Conservation (phyloP, 164 flowering plant species). For the Stephania yunnanensis region DNA sequence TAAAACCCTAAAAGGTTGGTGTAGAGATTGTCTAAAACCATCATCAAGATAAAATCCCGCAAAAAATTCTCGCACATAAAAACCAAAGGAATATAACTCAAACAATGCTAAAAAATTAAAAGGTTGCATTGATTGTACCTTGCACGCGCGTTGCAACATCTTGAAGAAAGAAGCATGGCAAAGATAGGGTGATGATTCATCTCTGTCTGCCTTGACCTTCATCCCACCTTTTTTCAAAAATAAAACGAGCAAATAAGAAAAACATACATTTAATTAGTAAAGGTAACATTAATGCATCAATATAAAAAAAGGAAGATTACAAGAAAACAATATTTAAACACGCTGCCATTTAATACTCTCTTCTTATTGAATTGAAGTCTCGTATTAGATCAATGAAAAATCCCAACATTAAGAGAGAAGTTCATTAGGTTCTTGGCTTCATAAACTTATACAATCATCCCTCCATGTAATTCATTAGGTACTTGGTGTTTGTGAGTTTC, state of each 20-base stretch:
- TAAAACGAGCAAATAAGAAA: not conserved
- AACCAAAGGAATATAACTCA: not conserved
- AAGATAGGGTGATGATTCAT: slow-evolving; percentile 93
- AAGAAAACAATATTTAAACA: too few relatives aligned
- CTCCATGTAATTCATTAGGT: too few relatives aligned
- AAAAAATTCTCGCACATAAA: not conserved
- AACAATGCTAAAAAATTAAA: not conserved
- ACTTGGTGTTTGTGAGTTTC: too few relatives aligned
- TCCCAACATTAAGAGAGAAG: too few relatives aligned
- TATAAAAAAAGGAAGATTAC: not conserved
- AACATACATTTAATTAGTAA: too few relatives aligned
- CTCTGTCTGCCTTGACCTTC: slow-evolving; percentile 92
- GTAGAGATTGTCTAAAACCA: not conserved
- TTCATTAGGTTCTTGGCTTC: too few relatives aligned
- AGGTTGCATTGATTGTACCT: slow-evolving; percentile 28
- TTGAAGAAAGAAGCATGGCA: slow-evolving; percentile 90
- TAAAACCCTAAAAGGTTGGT: too few relatives aligned
- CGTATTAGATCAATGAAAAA: too few relatives aligned
- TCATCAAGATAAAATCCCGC: not conserved
- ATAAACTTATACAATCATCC: too few relatives aligned
- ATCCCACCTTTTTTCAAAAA: slow-evolving; percentile 53
- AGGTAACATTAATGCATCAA: not conserved
- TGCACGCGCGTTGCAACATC: slow-evolving; percentile 85
- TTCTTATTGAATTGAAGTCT: too few relatives aligned
- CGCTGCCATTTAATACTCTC: too few relatives aligned